These are phyloP conservation scores for Asterophora lycoperdoides DNA, from an alignment of 768 basidiomycete genomes.

Conservation along the genomic window DNA sequence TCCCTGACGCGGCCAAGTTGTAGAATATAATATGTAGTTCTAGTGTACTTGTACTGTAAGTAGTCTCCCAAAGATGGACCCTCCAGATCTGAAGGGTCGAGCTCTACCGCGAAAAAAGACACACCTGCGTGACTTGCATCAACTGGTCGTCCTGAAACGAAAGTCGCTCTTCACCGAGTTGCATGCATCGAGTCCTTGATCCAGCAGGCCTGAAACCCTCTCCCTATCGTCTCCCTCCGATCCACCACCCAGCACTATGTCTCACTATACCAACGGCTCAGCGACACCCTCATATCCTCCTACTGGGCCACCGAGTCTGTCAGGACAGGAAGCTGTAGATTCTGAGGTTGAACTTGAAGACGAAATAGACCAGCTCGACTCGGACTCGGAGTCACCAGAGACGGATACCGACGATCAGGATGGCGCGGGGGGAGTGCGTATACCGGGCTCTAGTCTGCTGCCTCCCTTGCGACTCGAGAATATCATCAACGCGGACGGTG, in stretches of 20 bases:
- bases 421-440: slow-evolving; percentile 31
- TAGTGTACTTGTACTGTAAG: not conserved
- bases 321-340: slow-evolving; percentile 25
- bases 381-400: slow-evolving; percentile 44
- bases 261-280: slow-evolving; percentile 4
- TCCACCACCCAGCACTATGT: slow-evolving; percentile 3
- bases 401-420: slow-evolving; percentile 29
- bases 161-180: slow-evolving; percentile 5
- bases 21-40: not conserved
- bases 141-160: slow-evolving; percentile 6
- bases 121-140: slow-evolving; percentile 7
- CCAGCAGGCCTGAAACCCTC: slow-evolving; percentile 7
- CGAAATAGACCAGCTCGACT: slow-evolving; percentile 65
- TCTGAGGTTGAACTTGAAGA: slow-evolving; percentile 55
- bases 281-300: not conserved
- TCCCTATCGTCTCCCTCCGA: slow-evolving; percentile 1
- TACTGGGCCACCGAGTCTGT: slow-evolving; percentile 1
- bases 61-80: not conserved
- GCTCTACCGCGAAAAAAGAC: slow-evolving; percentile 5
- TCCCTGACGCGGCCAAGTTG: not conserved
- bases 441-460: slow-evolving; percentile 62
- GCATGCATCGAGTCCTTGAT: slow-evolving; percentile 17
- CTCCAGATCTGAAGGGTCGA: not conserved
- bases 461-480: slow-evolving; percentile 67
- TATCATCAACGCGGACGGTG: slow-evolving; percentile 78